Base-by-base conservation (phyloP, 2,329 filamentous ascomycete genomes). In the Blumeria graminis region DNA sequence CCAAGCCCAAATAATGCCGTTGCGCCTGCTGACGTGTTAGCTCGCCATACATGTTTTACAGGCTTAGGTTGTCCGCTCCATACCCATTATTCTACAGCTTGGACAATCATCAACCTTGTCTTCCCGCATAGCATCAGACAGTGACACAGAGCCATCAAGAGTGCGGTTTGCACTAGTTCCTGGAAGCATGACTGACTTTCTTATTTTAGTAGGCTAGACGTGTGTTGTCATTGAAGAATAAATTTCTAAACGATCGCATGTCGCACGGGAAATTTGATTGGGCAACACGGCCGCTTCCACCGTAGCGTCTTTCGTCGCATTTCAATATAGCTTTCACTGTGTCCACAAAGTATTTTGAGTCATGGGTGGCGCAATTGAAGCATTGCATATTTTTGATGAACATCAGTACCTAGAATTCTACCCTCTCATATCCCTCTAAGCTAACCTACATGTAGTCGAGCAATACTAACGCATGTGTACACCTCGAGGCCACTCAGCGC, bases 311-410 rank as follows among this genome's bases (percentile, higher is more conserved):
- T 28, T 28, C 22, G 22, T 28, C 22, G 22, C 22, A 28, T 28
- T 1, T 28, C 22, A 28, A 28, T 28, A 28, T 2, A 28, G 22
- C 22, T 28, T 28, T 28, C 22, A 28, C 22, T 2, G 22, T 28
- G 22, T 28, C 22, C 22, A 4, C 22, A 28, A 28, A 28, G 22
- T 28, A 28, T 28, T 28, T 28, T 28, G 22, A 28, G 81, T 70
- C 68, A 90, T 89, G 84, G 86, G 78, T 72, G 81, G 86, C 72
- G 80, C 85, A 67, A 85, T 98, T 67, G 90, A 96, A 74, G 92
- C 90, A 68, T 76, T 98, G 66, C 90, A 96, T 74, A 88, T 98
- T 68, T 95, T 85, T 70, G 89, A 96, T 77, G 89, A 95, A 74
- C 81, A 89, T 71, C 87, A 89, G 89, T 94, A 72, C 66, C 76